phyloP scores from a whole-genome alignment of 345 rosid genomes.

The Linum trigynum region DNA sequence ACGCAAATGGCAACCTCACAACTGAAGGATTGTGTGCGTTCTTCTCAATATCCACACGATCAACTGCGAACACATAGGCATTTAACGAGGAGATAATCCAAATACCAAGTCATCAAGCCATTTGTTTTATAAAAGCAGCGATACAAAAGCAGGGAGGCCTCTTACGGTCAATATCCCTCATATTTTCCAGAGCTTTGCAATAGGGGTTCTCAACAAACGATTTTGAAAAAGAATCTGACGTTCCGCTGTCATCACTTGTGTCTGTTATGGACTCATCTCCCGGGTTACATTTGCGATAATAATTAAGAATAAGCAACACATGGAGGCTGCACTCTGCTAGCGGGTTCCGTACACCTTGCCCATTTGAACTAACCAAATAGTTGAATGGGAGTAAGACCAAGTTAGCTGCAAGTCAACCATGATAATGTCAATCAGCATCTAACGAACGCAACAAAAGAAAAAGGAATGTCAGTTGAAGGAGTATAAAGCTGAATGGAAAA shows the following conservation, averaged over 20 bases:
- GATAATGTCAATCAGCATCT: conserved; percentile 5
- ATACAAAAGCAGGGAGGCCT: conserved; percentile 20
- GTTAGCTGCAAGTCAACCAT: conserved; percentile 56
- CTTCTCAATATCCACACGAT: conserved; percentile 77
- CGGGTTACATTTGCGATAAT: conserved; percentile 57
- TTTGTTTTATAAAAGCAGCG: not conserved
- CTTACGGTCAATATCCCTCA: conserved; percentile 88
- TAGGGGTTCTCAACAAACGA: conserved; percentile 64
- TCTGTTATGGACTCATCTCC: conserved; percentile 47
- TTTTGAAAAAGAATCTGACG: conserved; percentile 54
- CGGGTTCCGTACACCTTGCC: conserved; percentile 49
- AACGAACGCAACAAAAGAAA: conserved; percentile 9
- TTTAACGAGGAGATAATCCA: not conserved
- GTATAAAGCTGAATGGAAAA: not conserved
- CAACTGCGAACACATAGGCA: conserved; percentile 44
- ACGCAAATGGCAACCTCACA: conserved; percentile 79
- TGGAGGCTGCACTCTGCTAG: conserved; percentile 78
- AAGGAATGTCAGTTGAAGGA: conserved; percentile 7
- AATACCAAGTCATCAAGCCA: conserved; percentile 1
- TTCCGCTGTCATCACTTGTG: conserved; percentile 51
- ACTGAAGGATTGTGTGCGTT: conserved; percentile 44
- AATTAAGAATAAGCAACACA: conserved; percentile 75
- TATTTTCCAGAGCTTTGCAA: conserved; percentile 77
- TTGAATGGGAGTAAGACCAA: conserved; percentile 74
- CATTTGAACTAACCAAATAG: conserved; percentile 62